Evolutionary conservation across 495 filamentous ascomycete species (phyloP), one percentile per base, ranked within the genome.

Genomic region (Umbilicaria muhlenbergii): DNA sequence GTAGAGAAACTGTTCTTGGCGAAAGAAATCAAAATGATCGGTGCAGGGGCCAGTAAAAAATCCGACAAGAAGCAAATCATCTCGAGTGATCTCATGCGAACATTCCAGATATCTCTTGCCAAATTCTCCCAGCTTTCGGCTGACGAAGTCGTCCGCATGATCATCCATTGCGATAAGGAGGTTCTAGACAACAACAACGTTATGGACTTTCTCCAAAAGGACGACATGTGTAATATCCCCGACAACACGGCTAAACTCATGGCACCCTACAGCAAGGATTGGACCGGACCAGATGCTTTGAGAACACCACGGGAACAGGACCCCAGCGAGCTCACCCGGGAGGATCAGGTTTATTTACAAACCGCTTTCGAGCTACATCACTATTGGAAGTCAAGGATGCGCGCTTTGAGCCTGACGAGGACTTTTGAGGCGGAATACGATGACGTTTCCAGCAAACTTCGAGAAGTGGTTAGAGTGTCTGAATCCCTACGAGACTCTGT

Each of bases 21-120:
- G 10, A 95, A 94, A 60, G 91, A 98, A 59, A 88, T 87, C 60
- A 94, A 91, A 67, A 78, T 81, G 56, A 69, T 96, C 54, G 77
- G 82, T 56, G 68, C 69, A 35, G 60, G 64, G 38, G 61, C 60
- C 5, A 69, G 74, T 50, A 79, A 84, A 60, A 87, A 86, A 55
- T 78, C 81, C 43, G 88, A 94, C 58, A 96, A 95, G 74, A 96
- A 96, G 63, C 87, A 95, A 53, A 78, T 98, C 60, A 92, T 98
- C 54, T 86, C 82, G 18, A 85, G 80, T 51, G 87, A 94, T 59
- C 65, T 98, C 44, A 83, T 83, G 41, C 91, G 91, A 62, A 83
- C 76, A 24, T 92, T 93, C 66, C 80, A 94, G 66, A 96, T 98
- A 53, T 77, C 89, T 3, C 68, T 96, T 55, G 70, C 91, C 44